Base-by-base conservation (phyloP, 805 yeast species). In the Metschnikowia similis region DNA sequence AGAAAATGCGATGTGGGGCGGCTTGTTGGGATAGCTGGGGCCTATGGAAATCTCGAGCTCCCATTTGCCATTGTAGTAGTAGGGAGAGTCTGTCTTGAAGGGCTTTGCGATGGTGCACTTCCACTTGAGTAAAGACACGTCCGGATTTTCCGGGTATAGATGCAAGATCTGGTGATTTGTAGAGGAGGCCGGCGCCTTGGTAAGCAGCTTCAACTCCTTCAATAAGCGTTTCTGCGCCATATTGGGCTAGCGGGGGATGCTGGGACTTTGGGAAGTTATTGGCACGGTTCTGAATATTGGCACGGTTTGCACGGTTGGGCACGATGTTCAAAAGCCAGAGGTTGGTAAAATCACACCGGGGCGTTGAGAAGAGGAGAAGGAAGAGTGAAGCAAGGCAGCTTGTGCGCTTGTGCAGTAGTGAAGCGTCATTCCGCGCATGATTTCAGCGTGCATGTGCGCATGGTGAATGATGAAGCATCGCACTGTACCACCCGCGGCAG, bases 1-100 rank as follows among this genome's bases (percentile, higher is more conserved):
- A 60, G 72, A 59, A 56, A 85, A 85, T 48, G 56, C 64, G 47
- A 84, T 72, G 10, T 49, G 52, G 2, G 91, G 92, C 0, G 91
- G 88, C 6, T 65, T 61, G 8, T 73, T 60, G 0, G 92, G 92
- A 55, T 85, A 85, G 14, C 66, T 66, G 0, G 48, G 16, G 0
- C 82, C 77, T 1, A 84, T 66, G 0, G 54, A 45, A 6, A 85
- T 79, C 1, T 57, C 60, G 34, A 85, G 62, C 21, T 64, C 64
- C 81, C 87, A 85, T 39, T 64, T 62, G 3, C 81, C 81, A n/a
- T 70, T 66, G 52, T 69, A 66, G 43, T 72, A 75, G 59, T 75
- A 85, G 0, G 79, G 78, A 1, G 86, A 75, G 26, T 72, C 77
- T 2, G 55, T 48, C 30, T 49, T 53, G 27, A 21, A 70, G 67